Evolutionary conservation across 1,139 yeast genomes (phyloP), one percentile per base, ranked within the genome.

Genomic region (Geotrichum restrictum): DNA sequence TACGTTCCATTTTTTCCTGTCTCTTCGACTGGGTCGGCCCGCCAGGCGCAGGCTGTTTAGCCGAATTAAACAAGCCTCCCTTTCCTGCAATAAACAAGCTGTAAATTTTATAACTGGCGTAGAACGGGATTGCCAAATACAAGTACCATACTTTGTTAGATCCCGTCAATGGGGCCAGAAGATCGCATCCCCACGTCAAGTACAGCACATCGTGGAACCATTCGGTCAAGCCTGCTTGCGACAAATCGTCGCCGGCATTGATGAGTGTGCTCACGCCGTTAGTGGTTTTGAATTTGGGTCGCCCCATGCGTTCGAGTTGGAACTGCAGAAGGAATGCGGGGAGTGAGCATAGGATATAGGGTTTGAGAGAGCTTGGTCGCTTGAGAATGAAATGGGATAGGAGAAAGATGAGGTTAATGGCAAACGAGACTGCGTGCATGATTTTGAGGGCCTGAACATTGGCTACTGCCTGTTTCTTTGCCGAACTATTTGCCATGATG

Each of bases 161-260:
- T 6, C 88, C 88, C 40, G 80, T 67, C 0, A 81, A 19, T 13
- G 81, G 64, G 69, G 82, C 77, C 49, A 85, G 69, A 0, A 83
- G 52, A 59, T 82, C 82, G 57, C 83, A 73, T 14, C 77, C 62
- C 77, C 87, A 77, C 1, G 95, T 86, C 51, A 85, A 68, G 64
- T 87, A 87, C 53, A 88, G 74, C 21, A 86, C 69, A 64, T 88
- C 96, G 64, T 84, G 84, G 70, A 86, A 70, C 71, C 85, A 86
- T 67, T 88, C 95, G 19, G 83, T 83, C 43, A 88, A 71, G 0
- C 95, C 96, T 2, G 71, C 68, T 56, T 82, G 87, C 45, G 69
- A 68, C 56, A 87, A 73, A 63, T 88, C 91, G 44, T 78, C 81
- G 1, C 95, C 95, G 1, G 85, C 67, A 21, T 68, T 71, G 1